A percentile compares a stretch with the other conserved stretches of the same genome.
These are phyloP conservation scores for Exophiala mesophila DNA, from an alignment of 2,329 filamentous ascomycete species.

Conservation along the genomic window DNA sequence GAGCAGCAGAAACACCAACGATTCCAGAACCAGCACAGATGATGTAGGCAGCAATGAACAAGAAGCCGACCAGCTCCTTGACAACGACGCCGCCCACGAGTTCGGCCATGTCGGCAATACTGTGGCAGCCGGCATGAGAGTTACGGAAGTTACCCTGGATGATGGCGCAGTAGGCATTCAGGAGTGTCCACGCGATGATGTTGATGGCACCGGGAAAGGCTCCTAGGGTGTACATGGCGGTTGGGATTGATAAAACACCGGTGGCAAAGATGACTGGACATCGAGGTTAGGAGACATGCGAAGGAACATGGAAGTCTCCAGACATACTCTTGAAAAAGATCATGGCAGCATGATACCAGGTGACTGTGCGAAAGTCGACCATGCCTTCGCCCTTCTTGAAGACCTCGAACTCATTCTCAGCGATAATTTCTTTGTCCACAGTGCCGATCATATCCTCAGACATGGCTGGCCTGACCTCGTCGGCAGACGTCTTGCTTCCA, in stretches of 20 bases:
- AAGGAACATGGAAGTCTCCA: constrained; percentile 45
- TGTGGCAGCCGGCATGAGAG: constrained; percentile 48
- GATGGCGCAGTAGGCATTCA: constrained; percentile 32
- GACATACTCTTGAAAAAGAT: constrained; percentile 49
- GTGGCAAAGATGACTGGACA: constrained; percentile 44
- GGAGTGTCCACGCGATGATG: no score
- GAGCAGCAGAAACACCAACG: constrained; percentile 38
- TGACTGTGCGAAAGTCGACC: constrained; percentile 51
- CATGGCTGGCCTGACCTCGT: no score
- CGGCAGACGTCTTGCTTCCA: no score
- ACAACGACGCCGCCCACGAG: not conserved
- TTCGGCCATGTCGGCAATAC: constrained; percentile 3
- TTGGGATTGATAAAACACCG: constrained; percentile 46
- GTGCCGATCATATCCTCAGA: no score
- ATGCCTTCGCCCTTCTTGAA: constrained; percentile 46
- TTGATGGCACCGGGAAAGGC: constrained; percentile 32
- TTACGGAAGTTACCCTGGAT: constrained; percentile 50
- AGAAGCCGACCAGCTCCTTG: constrained; percentile 24
- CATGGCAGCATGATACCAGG: constrained; percentile 49
- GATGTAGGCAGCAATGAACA: constrained; percentile 36
- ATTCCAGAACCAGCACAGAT: constrained; percentile 42
- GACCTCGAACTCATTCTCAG: no score
- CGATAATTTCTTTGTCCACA: no score
- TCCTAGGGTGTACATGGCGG: constrained; percentile 46
- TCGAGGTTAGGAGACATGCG: no score